These are phyloP conservation scores for Dacryopinax spathularia DNA, from an alignment of 768 basidiomycete genomes.

Conservation along the genomic window DNA sequence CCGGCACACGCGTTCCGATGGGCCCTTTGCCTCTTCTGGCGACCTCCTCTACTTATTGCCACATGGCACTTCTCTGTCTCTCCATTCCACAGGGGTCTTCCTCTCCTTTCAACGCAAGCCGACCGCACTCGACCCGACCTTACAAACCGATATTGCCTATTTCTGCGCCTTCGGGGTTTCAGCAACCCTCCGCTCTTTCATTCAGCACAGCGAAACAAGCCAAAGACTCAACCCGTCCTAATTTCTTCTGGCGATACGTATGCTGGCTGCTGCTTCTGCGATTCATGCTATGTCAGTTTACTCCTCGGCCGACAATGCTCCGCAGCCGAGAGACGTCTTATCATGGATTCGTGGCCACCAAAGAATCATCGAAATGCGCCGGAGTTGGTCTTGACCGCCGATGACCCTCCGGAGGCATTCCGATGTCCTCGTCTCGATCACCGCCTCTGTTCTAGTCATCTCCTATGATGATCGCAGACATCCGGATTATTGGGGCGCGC, in stretches of 20 bases:
- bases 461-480: not conserved
- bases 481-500: not conserved
- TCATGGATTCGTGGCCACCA: not conserved
- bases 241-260: not conserved
- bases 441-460: not conserved
- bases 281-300: not conserved
- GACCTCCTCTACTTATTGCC: not conserved
- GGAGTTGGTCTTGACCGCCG: not conserved
- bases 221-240: too few species aligned
- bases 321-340: not conserved
- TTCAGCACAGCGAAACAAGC: too few species aligned
- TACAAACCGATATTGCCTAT: not conserved
- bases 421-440: not conserved
- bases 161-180: not conserved
- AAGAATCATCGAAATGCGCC: not conserved
- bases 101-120: not conserved
- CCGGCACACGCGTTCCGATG: constrained; percentile 3
- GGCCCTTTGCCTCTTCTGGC: not conserved
- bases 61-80: not conserved
- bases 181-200: too few species aligned
- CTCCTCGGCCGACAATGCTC: not conserved
- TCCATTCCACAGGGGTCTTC: not conserved
- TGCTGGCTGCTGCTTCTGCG: too few species aligned
- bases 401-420: not conserved
- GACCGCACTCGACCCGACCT: not conserved